A percentile compares a stretch with the other conserved stretches of the same genome.
These are phyloP conservation scores for Dothistroma septosporum DNA, from an alignment of 2,329 filamentous ascomycete genomes.

Conservation along the genomic window DNA sequence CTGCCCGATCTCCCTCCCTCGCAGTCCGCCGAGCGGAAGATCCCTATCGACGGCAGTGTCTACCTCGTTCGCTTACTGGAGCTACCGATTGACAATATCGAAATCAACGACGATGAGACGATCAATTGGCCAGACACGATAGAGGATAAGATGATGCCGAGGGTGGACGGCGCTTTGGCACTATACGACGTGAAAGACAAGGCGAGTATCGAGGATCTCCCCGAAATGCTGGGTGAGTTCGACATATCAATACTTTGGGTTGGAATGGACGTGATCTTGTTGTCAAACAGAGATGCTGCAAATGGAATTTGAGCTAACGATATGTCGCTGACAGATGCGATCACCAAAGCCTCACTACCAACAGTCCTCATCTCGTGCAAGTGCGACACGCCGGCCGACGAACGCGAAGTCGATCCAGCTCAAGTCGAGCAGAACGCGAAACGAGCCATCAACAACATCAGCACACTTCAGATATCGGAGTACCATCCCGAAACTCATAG, in stretches of 20 bases:
- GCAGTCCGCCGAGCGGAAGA: conserved; percentile 48
- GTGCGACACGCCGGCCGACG: conserved; percentile 71
- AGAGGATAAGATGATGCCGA: conserved; percentile 65
- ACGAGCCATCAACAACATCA: conserved; percentile 59
- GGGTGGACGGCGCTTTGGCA: conserved; percentile 76
- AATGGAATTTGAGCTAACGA: neutral
- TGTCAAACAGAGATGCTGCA: neutral
- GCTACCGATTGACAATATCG: conserved; percentile 50
- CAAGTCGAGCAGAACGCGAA: conserved; percentile 62
- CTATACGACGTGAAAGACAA: conserved; percentile 83
- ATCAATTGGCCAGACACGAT: conserved; percentile 56
- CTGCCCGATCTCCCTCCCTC: conserved; percentile 44
- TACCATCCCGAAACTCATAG: conserved; percentile 68
- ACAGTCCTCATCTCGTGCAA: conserved; percentile 83
- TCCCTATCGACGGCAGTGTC: conserved; percentile 53
- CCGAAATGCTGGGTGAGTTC: conserved; percentile 71
- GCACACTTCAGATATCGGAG: conserved; percentile 68
- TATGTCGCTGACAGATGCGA: conserved; percentile 55
- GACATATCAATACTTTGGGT: neutral
- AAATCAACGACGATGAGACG: conserved; percentile 46
- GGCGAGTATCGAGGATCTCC: conserved; percentile 68
- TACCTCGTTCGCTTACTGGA: conserved; percentile 58
- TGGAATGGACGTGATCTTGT: neutral
- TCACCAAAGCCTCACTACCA: conserved; percentile 68
- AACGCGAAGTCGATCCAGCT: conserved; percentile 67